Base-by-base conservation (phyloP, 2,329 filamentous ascomycete species). In the Teratosphaeriaceae sp. region DNA sequence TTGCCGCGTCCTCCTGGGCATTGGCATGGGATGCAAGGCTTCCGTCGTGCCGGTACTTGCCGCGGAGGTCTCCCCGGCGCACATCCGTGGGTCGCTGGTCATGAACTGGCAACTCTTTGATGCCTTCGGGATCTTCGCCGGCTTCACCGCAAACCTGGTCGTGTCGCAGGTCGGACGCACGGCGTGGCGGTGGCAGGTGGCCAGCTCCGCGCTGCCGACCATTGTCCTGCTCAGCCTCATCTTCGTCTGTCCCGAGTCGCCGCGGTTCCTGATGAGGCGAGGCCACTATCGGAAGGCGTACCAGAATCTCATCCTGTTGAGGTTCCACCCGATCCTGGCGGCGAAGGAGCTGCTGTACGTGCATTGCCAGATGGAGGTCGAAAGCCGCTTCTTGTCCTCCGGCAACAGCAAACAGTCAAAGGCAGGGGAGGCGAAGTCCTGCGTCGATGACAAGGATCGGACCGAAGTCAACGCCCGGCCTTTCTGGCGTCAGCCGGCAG, bases 1-100 rank as follows among this genome's bases (percentile, higher is more conserved):
- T 20, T 62, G 55, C 47, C 57, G 62, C 4, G 46, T 60, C 24
- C 42, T 62, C 5, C 50, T 63, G 18, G 60, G 60, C 3, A 54
- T 62, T 19, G 61, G 61, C 21, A 62, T 62, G 57, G 61, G 61
- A 1, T 52, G 51, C 18, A 62, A 63, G 40, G 61, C 58, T 6
- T 55, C 53, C 3, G 50, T 61, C 21, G 54, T 58, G 1, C 58
- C 61, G 2, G 57, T 64, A 34, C 60, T 62, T 39, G 55, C 54
- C n/a, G 54, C 58, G 21, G 60, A 64, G 40, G 49, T 60, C 2
- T 45, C 54, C 2, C 56, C 58, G 5, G 53, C 55, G 1, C 49
- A 52, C 29, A 44, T 57, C 9, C 34, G 55, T 35, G 53, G 55
- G 29, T 49, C 49, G 0, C 39, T 61, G 11, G 55, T 61, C 8